Evolutionary conservation across 192 early-diverging fungal species (phyloP), one percentile per base, ranked within the genome.

Genomic region (Coemansia sp.): DNA sequence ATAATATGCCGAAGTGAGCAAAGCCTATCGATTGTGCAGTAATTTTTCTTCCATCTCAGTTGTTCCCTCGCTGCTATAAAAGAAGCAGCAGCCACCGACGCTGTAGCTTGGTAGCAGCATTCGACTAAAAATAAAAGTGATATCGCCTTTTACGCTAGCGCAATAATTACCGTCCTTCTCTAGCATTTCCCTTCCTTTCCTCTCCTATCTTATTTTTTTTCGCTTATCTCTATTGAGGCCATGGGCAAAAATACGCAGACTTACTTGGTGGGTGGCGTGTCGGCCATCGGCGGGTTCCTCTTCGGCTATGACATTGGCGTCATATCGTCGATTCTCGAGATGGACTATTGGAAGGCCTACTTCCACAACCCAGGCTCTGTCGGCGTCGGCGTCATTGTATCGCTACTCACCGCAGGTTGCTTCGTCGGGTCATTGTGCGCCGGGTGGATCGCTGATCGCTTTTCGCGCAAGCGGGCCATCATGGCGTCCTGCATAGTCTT

Each of bases 251-350:
- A 66, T 25, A 20, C 59, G n/a, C 63, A 65, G 49, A 37, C 59
- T 8, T 80, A 80, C 51, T 35, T 70, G 43, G 86, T 83, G 8
- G 80, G 82, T 24, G 60, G 65, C 4, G 68, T 90, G 46, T 85
- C 87, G 36, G 82, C 89, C 57, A 67, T 90, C 53, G 89, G 87
- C 67, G 88, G 86, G 15, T 77, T 90, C 57, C 73, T 90, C 53
- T 92, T 91, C 70, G 92, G 92, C 59, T 93, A 91, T 64, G 92
- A 93, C 75, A 89, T 83, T 10, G 92, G 90, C 32, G 84, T 90
- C 19, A 90, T 90, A 68, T 86, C 88, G 42, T 88, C 87, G 45
- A 86, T 90, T 53, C 79, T 89, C 62, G 86, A 85, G 66, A 91
- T 92, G 90, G 67, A 62, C 15, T 70, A 73, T 49, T 92, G 87